These are phyloP conservation scores for Dillenia suffruticosa DNA, from an alignment of 164 flowering plant genomes.

Conservation along the genomic window DNA sequence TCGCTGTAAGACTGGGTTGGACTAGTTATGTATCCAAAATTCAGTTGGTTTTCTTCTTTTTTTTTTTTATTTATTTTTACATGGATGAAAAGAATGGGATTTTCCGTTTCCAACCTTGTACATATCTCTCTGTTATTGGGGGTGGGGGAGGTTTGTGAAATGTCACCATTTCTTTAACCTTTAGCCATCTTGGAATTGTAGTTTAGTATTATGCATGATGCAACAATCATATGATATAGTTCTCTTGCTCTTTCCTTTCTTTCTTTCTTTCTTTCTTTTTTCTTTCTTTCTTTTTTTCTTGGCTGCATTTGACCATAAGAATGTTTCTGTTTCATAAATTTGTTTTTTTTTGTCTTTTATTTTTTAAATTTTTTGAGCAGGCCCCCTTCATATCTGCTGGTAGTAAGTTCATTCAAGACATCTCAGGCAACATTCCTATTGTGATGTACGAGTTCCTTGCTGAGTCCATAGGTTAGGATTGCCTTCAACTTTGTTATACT, in stretches of 20 bases:
- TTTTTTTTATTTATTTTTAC: too few species aligned
- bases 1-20: too few species aligned
- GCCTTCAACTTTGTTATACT: background rate
- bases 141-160: too few species aligned
- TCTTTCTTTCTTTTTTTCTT: background rate
- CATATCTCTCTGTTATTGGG: too few species aligned
- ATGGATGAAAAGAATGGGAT: background rate
- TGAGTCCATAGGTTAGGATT: constrained; percentile 35
- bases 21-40: too few species aligned
- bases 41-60: too few species aligned
- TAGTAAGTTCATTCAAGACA: constrained; percentile 52
- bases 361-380: constrained; percentile 28
- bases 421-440: constrained; percentile 46
- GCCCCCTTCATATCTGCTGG: constrained; percentile 29
- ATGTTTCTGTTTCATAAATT: background rate
- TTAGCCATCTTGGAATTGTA: too few species aligned
- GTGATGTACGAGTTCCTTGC: constrained; percentile 43
- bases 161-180: too few species aligned
- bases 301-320: background rate
- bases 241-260: background rate
- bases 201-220: background rate
- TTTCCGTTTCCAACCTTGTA: background rate
- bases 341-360: background rate
- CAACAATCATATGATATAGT: background rate
- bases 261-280: too few species aligned